Evolutionary conservation across 2,329 filamentous ascomycete genomes (phyloP).

Genomic region (Ophiostoma sp.): DNA sequence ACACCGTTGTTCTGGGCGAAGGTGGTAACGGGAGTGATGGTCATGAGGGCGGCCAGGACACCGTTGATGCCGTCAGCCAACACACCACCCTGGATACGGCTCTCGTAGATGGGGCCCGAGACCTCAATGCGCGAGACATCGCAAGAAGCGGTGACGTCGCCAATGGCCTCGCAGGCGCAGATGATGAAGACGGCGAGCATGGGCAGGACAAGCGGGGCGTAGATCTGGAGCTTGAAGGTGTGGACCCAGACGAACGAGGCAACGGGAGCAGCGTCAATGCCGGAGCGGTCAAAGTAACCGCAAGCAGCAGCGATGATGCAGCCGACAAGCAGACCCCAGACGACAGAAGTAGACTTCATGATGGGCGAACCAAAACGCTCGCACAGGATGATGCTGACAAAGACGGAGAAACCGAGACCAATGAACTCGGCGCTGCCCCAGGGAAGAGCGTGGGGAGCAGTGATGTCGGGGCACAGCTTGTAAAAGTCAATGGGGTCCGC

Average conservation of each 20-base stretch:
- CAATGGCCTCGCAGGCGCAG: conserved; percentile 75
- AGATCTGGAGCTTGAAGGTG: conserved; percentile 71
- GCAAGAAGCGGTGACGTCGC: conserved; percentile 78
- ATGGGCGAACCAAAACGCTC: conserved; percentile 80
- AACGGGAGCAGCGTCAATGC: conserved; percentile 69
- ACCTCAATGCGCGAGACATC: conserved; percentile 77
- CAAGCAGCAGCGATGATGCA: conserved; percentile 77
- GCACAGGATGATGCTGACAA: conserved; percentile 75
- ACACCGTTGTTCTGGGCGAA: conserved; percentile 87
- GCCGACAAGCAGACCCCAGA: conserved; percentile 71
- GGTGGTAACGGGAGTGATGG: conserved; percentile 75
- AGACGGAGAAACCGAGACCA: conserved; percentile 77
- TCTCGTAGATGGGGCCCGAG: conserved; percentile 70
- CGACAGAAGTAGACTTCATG: conserved; percentile 78
- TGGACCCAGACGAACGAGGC: conserved; percentile 78
- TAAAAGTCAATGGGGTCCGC: conserved; percentile 56
- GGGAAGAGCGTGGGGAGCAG: conserved; percentile 68
- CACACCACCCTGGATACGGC: conserved; percentile 75
- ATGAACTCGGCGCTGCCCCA: conserved; percentile 81
- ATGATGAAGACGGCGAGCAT: conserved; percentile 70
- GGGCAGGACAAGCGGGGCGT: conserved; percentile 72
- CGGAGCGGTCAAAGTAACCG: conserved; percentile 74
- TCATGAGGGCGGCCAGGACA: conserved; percentile 72
- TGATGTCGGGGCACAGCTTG: conserved; percentile 64
- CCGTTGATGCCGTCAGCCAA: conserved; percentile 77